Percentiles rank a stretch among this genome's conserved stretches.
These are phyloP conservation scores for Zalaria sp. DNA, from an alignment of 2,329 filamentous ascomycete genomes.

Conservation along the genomic window DNA sequence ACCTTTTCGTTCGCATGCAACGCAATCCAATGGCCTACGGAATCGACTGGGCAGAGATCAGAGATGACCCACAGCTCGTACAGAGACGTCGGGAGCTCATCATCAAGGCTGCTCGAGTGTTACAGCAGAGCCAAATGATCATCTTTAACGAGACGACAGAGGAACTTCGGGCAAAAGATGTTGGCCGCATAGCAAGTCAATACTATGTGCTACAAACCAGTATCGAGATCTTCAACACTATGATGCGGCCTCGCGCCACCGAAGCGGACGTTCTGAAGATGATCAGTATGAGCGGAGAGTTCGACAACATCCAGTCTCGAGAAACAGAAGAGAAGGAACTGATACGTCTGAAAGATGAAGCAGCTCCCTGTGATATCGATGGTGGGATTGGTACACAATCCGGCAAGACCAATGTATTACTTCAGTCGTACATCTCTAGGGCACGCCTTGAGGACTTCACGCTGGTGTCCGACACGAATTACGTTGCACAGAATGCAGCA, in stretches of 20 bases:
- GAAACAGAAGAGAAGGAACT: slow-evolving; percentile 86
- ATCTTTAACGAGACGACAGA: slow-evolving; percentile 94
- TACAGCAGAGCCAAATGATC: slow-evolving; percentile 96
- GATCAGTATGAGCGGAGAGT: slow-evolving; percentile 96
- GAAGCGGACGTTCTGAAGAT: slow-evolving; percentile 91
- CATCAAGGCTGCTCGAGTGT: slow-evolving; percentile 71
- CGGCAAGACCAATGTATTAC: slow-evolving; percentile 86
- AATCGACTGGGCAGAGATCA: slow-evolving; percentile 84
- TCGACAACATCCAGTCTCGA: slow-evolving; percentile 88
- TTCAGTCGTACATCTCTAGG: slow-evolving; percentile 87
- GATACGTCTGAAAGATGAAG: slow-evolving; percentile 54
- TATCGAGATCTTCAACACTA: slow-evolving; percentile 88
- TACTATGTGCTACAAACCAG: slow-evolving; percentile 91
- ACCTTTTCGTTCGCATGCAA: slow-evolving; percentile 93
- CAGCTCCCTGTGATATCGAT: slow-evolving; percentile 64
- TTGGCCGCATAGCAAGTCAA: slow-evolving; percentile 92
- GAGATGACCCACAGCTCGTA: slow-evolving; percentile 77
- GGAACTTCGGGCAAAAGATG: slow-evolving; percentile 84
- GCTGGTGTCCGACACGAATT: slow-evolving; percentile 78
- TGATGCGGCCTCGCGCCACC: slow-evolving; percentile 75
- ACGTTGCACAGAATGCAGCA: slow-evolving; percentile 89
- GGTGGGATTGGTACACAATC: slow-evolving; percentile 55
- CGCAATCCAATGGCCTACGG: slow-evolving; percentile 84
- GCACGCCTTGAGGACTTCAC: slow-evolving; percentile 87
- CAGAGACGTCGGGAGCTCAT: slow-evolving; percentile 73